Evolutionary conservation across 495 filamentous ascomycete species (phyloP).

Genomic region (Aspergillus wentii): DNA sequence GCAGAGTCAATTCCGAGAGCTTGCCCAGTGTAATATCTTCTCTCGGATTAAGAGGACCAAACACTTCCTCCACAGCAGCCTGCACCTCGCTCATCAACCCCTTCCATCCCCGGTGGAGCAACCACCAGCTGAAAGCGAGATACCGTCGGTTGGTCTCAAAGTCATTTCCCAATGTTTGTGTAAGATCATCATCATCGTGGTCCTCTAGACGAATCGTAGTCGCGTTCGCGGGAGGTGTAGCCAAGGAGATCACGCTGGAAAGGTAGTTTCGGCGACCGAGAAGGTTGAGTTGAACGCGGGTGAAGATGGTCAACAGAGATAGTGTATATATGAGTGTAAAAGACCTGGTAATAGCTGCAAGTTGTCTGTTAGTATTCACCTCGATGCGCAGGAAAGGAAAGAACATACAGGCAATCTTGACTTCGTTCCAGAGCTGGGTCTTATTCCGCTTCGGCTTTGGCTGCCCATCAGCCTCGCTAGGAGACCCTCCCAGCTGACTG

Average conservation of each 20-base stretch:
- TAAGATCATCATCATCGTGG: conserved; percentile 72
- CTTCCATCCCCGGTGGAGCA: conserved; percentile 86
- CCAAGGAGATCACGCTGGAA: conserved; percentile 85
- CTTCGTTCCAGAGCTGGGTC: conserved; percentile 91
- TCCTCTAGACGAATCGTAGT: conserved; percentile 83
- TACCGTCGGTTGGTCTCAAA: conserved; percentile 93
- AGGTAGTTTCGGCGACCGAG: conserved; percentile 93
- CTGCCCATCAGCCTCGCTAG: conserved; percentile 27
- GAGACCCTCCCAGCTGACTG: conserved; percentile 61
- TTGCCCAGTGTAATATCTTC: conserved; percentile 77
- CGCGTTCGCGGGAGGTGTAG: conserved; percentile 52
- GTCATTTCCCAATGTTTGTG: conserved; percentile 79
- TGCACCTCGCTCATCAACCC: conserved; percentile 74
- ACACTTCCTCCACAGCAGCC: conserved; percentile 75
- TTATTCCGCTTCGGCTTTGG: conserved; percentile 69
- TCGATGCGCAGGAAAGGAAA: neutral
- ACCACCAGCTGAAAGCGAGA: conserved; percentile 96
- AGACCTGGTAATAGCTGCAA: conserved; percentile 78
- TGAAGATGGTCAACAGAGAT: conserved; percentile 83
- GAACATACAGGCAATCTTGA: conserved; percentile 85
- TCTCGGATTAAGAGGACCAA: conserved; percentile 77
- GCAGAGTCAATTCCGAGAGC: conserved; percentile 70
- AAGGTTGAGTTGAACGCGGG: conserved; percentile 93
- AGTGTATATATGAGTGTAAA: conserved; percentile 91
- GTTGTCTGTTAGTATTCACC: conserved; percentile 1